These are phyloP conservation scores for Fermentozyma sake DNA, from an alignment of 1,139 yeast species.

Conservation along the genomic window DNA sequence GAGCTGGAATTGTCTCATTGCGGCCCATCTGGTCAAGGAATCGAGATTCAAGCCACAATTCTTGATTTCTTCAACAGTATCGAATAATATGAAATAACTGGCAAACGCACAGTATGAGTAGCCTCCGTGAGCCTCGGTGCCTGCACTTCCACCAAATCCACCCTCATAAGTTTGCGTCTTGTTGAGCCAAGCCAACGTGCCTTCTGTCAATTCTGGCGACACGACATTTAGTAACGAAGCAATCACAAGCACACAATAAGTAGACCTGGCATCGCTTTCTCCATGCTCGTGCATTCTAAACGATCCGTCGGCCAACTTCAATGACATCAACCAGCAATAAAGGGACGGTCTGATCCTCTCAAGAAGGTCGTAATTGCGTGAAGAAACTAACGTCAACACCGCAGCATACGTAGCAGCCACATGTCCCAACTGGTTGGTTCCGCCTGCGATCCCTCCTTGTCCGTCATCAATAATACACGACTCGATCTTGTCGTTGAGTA, in stretches of 20 bases:
- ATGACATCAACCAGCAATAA: conserved; percentile 58
- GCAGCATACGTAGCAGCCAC: conserved; percentile 84
- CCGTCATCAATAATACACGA: conserved; percentile 27
- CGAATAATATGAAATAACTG: conserved; percentile 48
- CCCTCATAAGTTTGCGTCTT: conserved; percentile 91
- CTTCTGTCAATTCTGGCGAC: conserved; percentile 56
- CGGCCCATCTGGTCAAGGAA: conserved; percentile 58
- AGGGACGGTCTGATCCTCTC: conserved; percentile 28
- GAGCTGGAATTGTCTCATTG: conserved; percentile 57
- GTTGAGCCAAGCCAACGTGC: conserved; percentile 57
- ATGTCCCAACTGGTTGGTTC: conserved; percentile 76
- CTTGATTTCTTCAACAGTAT: conserved; percentile 17
- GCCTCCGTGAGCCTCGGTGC: conserved; percentile 95
- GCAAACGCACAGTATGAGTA: conserved; percentile 91
- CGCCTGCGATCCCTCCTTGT: conserved; percentile 82
- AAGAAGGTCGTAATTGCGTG: conserved; percentile 40
- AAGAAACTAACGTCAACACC: conserved; percentile 53
- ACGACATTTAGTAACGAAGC: conserved; percentile 63
- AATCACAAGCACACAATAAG: conserved; percentile 78
- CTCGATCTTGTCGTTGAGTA: conserved; percentile 22
- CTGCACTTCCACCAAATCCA: conserved; percentile 82
- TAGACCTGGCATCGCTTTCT: conserved; percentile 82
- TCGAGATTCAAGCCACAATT: conserved; percentile 33
- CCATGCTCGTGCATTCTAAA: conserved; percentile 74
- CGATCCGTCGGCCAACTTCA: conserved; percentile 71